phyloP scores from a whole-genome alignment of 257 asterid species.

The Penstemon barbatus region DNA sequence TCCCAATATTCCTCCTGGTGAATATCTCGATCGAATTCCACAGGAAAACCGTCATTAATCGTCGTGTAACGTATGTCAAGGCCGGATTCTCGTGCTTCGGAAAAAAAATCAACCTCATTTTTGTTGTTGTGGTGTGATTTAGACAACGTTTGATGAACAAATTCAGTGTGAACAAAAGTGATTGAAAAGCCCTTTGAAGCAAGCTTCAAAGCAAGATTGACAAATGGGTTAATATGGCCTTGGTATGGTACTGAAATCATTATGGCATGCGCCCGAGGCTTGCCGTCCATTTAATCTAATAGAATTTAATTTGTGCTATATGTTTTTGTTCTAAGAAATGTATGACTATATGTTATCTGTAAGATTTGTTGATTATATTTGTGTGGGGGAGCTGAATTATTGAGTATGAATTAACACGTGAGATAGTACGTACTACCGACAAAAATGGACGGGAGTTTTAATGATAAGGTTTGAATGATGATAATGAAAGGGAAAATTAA shows the following conservation, averaged over 20 bases:
- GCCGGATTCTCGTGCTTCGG: constrained; percentile 36
- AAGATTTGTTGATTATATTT: no score
- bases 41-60: constrained; percentile 45
- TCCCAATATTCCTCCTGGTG: constrained; percentile 26
- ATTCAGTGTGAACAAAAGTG: constrained; percentile 41
- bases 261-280: constrained; percentile 24
- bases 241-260: constrained; percentile 49
- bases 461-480: no score
- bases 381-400: no score
- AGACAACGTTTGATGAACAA: constrained; percentile 39
- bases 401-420: no score
- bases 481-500: constrained; percentile 16
- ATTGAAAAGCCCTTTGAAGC: constrained; percentile 23
- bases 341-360: no score
- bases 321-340: no score
- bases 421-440: no score
- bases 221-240: constrained; percentile 52
- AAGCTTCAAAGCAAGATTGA: constrained; percentile 43
- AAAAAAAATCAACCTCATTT: constrained; percentile 27
- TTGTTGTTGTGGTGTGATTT: constrained; percentile 20
- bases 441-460: no score
- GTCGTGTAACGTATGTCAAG: constrained; percentile 52
- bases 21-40: constrained; percentile 32
- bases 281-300: no score
- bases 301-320: no score